phyloP scores from a whole-genome alignment of 805 yeast genomes.

The Candida nemodendra region DNA sequence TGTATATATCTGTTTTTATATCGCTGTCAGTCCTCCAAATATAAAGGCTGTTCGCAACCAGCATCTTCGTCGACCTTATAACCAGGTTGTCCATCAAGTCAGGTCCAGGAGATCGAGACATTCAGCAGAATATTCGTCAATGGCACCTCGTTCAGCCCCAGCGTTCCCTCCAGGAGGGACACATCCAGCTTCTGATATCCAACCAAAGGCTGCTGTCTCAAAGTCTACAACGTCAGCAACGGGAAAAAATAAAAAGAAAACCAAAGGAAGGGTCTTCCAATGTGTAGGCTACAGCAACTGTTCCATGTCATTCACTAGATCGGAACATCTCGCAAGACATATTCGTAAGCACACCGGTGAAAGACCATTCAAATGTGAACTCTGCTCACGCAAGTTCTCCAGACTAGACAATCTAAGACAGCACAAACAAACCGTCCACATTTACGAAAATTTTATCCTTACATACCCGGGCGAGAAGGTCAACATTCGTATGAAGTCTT shows the following conservation, averaged over 20 bases:
- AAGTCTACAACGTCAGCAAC: neutral
- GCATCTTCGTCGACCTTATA: no score
- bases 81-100: no score
- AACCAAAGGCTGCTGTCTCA: constrained; percentile 1
- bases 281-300: constrained; percentile 88
- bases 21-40: no score
- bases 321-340: constrained; percentile 91
- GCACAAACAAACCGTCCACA: constrained; percentile 84
- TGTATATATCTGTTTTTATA: no score
- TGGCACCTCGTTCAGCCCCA: no score
- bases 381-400: constrained; percentile 75
- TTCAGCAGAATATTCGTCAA: no score
- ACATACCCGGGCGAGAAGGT: constrained; percentile 35
- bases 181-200: no score
- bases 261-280: constrained; percentile 69
- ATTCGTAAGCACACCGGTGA: constrained; percentile 94
- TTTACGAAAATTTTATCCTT: constrained; percentile 41
- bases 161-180: no score
- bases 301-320: constrained; percentile 82
- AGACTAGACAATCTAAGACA: constrained; percentile 87
- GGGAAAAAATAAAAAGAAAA: constrained; percentile 34
- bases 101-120: no score
- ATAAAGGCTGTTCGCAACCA: no score
- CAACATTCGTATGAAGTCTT: constrained; percentile 27
- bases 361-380: constrained; percentile 85